phyloP scores from a whole-genome alignment of 352 stramenopile genomes.

The Pythium rishiriense region DNA sequence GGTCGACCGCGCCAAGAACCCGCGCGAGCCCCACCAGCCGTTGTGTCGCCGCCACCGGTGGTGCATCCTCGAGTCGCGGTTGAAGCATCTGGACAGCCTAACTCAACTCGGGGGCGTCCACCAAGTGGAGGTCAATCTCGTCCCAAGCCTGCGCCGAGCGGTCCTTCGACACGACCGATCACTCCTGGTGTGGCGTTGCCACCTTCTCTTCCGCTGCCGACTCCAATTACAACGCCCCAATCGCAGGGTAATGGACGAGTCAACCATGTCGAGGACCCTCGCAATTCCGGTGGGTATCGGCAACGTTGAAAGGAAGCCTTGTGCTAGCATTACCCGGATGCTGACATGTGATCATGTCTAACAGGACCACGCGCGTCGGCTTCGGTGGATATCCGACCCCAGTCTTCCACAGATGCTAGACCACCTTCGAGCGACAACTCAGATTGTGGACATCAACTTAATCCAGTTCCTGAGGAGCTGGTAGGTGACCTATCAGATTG shows the following conservation, averaged over 20 bases:
- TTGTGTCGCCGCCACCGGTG: slow-evolving; percentile 15
- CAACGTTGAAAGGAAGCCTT: neutral
- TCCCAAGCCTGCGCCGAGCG: neutral
- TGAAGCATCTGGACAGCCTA: slow-evolving; percentile 1
- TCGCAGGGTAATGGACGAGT: slow-evolving; percentile 5
- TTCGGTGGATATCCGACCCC: neutral
- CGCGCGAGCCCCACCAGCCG: slow-evolving; percentile 15
- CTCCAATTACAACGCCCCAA: slow-evolving; percentile 2
- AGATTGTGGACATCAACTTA: neutral
- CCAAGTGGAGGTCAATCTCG: slow-evolving; percentile 12
- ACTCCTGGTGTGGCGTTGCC: slow-evolving; percentile 21
- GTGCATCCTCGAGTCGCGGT: slow-evolving; percentile 20
- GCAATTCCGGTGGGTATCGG: slow-evolving; percentile 16
- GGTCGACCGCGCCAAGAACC: slow-evolving; percentile 8
- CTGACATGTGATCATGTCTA: too few relatives aligned
- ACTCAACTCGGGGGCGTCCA: slow-evolving; percentile 9
- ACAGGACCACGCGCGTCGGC: neutral
- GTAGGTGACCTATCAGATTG: neutral
- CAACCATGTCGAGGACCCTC: slow-evolving; percentile 19
- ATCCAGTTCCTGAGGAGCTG: slow-evolving; percentile 1
- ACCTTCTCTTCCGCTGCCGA: neutral
- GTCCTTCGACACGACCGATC: slow-evolving; percentile 2
- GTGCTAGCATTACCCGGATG: neutral
- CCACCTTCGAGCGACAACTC: neutral
- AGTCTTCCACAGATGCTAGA: neutral